Percentiles rank a stretch among this genome's conserved stretches.
Conservation (phyloP, 768 basidiomycete genomes). For the Termitomyces sp. region DNA sequence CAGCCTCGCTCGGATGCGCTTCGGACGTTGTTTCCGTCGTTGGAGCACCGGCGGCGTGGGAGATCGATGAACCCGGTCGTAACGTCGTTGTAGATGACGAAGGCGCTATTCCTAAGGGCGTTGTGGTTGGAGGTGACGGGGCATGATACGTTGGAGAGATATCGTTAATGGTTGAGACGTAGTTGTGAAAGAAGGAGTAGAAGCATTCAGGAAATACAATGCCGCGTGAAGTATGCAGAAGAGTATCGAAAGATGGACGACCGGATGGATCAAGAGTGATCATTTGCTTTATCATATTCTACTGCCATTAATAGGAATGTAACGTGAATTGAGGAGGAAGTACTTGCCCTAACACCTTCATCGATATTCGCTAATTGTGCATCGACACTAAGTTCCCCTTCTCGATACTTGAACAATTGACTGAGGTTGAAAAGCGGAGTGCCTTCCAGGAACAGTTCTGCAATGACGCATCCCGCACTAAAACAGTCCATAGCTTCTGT, state of each 20-base stretch:
- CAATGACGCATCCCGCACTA: conserved; percentile 89
- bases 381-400: conserved; percentile 79
- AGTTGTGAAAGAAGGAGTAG: conserved; percentile 92
- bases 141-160: conserved; percentile 43
- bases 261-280: conserved; percentile 70
- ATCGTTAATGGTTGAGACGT: conserved; percentile 77
- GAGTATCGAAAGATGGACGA: conserved; percentile 77
- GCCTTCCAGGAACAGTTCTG: conserved; percentile 94
- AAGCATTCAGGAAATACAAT: conserved; percentile 88
- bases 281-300: conserved; percentile 91
- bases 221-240: conserved; percentile 71
- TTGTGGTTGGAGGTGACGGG: conserved; percentile 27
- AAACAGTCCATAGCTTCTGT: conserved; percentile 99
- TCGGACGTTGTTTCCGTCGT: conserved; percentile 27
- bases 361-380: conserved; percentile 67
- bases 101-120: conserved; percentile 25
- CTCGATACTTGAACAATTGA: conserved; percentile 91
- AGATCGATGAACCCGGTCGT: conserved; percentile 27
- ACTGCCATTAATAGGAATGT: conserved; percentile 24
- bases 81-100: conserved; percentile 27
- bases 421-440: conserved; percentile 89
- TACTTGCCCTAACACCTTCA: conserved; percentile 69
- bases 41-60: conserved; percentile 14
- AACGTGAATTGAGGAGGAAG: neutral
- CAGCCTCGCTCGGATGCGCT: conserved; percentile 73